Conservation (phyloP, 306 rosid genomes). For the Sechiopsis laciniata region DNA sequence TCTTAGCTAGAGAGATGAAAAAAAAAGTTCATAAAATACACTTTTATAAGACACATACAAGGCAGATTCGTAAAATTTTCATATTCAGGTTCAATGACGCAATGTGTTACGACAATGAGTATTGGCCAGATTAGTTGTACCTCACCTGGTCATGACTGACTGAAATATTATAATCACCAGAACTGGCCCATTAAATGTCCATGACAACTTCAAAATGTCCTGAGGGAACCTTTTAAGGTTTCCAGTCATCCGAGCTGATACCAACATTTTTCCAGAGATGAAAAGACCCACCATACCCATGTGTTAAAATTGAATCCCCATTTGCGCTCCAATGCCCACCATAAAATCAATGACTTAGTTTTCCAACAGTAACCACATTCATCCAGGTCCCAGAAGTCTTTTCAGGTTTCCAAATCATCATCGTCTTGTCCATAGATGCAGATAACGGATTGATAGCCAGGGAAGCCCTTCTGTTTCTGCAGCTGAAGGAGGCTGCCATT, state of each 20-base stretch:
- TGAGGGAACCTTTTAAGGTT: slow-evolving; percentile 90
- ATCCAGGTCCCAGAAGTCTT: slow-evolving; percentile 87
- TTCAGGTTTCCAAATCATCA: slow-evolving; percentile 99
- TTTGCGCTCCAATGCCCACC: slow-evolving; percentile 93
- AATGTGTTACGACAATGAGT: too few species aligned
- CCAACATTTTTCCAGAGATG: slow-evolving; percentile 92
- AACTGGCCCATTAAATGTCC: slow-evolving; percentile 75
- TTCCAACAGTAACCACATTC: slow-evolving; percentile 97
- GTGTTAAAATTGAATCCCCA: slow-evolving; percentile 83
- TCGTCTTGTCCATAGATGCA: slow-evolving; percentile 98
- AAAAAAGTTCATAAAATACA: neutral
- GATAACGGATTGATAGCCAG: slow-evolving; percentile 75
- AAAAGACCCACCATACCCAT: slow-evolving; percentile 95
- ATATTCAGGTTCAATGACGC: too few species aligned
- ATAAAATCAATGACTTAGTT: slow-evolving; percentile 84
- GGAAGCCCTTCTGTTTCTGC: slow-evolving; percentile 36
- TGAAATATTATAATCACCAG: slow-evolving; percentile 76
- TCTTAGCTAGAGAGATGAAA: neutral
- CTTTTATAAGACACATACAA: too few species aligned
- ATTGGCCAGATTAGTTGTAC: too few species aligned
- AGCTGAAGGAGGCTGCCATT: slow-evolving; percentile 78
- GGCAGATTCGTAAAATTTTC: too few species aligned
- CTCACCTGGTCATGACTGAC: too few species aligned
- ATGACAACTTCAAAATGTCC: slow-evolving; percentile 86
- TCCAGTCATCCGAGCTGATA: slow-evolving; percentile 53